These are phyloP conservation scores for Chlorella sorokiniana DNA, from an alignment of 139 green algal genomes.

Conservation along the genomic window DNA sequence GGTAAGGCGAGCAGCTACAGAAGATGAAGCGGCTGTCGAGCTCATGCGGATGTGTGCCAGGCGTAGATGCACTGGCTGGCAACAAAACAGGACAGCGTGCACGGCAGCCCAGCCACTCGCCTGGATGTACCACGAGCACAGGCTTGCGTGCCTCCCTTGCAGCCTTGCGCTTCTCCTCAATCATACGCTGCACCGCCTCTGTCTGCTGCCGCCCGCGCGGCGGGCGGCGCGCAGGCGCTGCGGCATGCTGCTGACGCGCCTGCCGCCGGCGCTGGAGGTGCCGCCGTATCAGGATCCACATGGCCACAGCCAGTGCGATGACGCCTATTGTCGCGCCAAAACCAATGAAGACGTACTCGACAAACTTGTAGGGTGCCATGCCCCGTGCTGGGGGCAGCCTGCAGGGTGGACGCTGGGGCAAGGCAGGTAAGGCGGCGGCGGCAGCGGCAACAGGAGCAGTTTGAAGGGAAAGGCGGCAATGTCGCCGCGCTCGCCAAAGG, in stretches of 20 bases:
- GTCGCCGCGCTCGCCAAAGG: no score
- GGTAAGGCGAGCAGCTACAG: not conserved
- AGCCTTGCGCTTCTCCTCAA: slow-evolving; percentile 2
- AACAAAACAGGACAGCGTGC: no score
- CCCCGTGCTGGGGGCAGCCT: no score
- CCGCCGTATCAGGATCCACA: not conserved
- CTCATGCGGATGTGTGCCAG: not conserved
- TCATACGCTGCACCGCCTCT: slow-evolving; percentile 17
- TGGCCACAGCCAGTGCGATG: not conserved
- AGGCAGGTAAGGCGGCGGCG: not conserved
- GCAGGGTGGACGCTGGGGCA: not conserved
- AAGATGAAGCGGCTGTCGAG: no score
- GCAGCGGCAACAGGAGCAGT: not conserved
- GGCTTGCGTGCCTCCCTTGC: slow-evolving; percentile 3
- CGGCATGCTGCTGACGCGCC: not conserved
- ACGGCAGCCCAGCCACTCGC: no score
- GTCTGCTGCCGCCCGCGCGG: not conserved
- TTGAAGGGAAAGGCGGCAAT: not conserved
- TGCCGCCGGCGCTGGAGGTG: not conserved
- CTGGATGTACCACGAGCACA: slow-evolving; percentile 14
- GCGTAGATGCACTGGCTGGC: not conserved
- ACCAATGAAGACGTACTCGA: slow-evolving; percentile 2
- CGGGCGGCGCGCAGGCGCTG: no score
- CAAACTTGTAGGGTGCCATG: not conserved
- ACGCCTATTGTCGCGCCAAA: slow-evolving; percentile 6